A percentile compares a stretch with the other conserved stretches of the same genome.
Evolutionary conservation across 2,329 filamentous ascomycete genomes (phyloP).

Genomic region (Aurifilum marmelostoma): DNA sequence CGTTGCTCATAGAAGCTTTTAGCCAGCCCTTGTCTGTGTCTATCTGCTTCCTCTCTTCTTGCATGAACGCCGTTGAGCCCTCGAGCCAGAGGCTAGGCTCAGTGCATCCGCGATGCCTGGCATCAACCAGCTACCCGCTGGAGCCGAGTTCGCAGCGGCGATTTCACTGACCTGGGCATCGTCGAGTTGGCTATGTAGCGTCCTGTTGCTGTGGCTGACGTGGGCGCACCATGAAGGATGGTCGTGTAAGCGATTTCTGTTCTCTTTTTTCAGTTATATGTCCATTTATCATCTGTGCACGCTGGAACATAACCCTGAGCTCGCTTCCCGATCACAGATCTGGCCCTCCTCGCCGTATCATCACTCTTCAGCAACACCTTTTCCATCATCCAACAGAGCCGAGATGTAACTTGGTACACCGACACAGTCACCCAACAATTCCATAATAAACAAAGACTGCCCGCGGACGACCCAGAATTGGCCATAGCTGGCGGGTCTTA

Average conservation of each 20-base stretch:
- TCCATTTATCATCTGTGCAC: background rate
- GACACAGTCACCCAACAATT: constrained; percentile 30
- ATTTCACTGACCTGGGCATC: constrained; percentile 25
- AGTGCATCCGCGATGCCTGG: constrained; percentile 24
- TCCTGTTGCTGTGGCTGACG: constrained; percentile 34
- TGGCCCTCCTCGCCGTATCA: constrained; percentile 33
- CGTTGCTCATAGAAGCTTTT: background rate
- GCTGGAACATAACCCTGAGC: background rate
- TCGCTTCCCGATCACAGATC: constrained; percentile 27
- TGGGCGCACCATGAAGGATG: constrained; percentile 34
- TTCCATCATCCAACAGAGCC: constrained; percentile 34
- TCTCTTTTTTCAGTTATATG: background rate
- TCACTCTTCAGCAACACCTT: constrained; percentile 33
- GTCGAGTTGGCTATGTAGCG: constrained; percentile 25
- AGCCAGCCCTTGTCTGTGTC: background rate
- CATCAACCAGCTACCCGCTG: constrained; percentile 29
- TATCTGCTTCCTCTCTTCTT: background rate
- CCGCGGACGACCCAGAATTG: constrained; percentile 30
- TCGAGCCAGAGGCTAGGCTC: constrained; percentile 18
- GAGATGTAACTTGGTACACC: constrained; percentile 31
- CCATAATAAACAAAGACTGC: constrained; percentile 29
- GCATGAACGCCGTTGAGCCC: background rate
- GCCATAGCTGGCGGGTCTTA: constrained; percentile 34
- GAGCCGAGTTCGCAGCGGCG: constrained; percentile 26
- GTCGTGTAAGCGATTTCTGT: constrained; percentile 32